A percentile compares a stretch with the other conserved stretches of the same genome.
Conservation (phyloP, 371 early-diverging fungal genomes). For the Mucor indicus region DNA sequence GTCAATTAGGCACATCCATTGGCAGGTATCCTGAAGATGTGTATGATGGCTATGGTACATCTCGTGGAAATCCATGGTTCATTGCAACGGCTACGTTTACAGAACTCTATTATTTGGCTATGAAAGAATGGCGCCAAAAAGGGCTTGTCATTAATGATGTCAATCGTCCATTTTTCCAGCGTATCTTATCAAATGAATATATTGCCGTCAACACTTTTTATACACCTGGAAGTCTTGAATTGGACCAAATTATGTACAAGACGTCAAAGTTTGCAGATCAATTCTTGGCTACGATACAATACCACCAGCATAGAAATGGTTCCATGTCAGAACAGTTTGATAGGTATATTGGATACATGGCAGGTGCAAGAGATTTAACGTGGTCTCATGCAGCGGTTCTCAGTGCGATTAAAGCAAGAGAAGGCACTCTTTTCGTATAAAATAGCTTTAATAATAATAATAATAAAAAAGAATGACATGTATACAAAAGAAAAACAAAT, state of each 20-base stretch:
- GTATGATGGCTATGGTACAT: slow-evolving; percentile 60
- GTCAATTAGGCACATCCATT: slow-evolving; percentile 44
- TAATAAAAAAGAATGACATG: neutral
- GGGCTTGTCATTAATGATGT: slow-evolving; percentile 42
- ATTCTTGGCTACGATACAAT: slow-evolving; percentile 53
- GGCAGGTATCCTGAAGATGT: slow-evolving; percentile 76
- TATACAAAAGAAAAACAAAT: neutral
- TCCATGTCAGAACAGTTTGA: slow-evolving; percentile 69
- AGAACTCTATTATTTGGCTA: slow-evolving; percentile 63
- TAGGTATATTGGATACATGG: slow-evolving; percentile 50
- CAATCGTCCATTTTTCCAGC: slow-evolving; percentile 36
- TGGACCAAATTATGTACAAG: slow-evolving; percentile 17
- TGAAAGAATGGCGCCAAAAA: slow-evolving; percentile 22
- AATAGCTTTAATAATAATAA: neutral
- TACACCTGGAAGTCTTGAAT: slow-evolving; percentile 11
- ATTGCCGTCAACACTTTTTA: too few species aligned
- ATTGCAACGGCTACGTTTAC: slow-evolving; percentile 61
- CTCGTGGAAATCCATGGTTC: slow-evolving; percentile 74
- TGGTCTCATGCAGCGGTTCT: slow-evolving; percentile 74
- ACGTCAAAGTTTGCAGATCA: slow-evolving; percentile 43
- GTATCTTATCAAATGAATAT: neutral
- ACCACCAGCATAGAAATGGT: slow-evolving; percentile 51
- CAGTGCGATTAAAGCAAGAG: slow-evolving; percentile 39
- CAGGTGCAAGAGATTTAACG: slow-evolving; percentile 72
- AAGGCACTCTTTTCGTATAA: slow-evolving; percentile 11